phyloP scores from a whole-genome alignment of 257 asterid genomes.

The Gynochthodes officinalis region DNA sequence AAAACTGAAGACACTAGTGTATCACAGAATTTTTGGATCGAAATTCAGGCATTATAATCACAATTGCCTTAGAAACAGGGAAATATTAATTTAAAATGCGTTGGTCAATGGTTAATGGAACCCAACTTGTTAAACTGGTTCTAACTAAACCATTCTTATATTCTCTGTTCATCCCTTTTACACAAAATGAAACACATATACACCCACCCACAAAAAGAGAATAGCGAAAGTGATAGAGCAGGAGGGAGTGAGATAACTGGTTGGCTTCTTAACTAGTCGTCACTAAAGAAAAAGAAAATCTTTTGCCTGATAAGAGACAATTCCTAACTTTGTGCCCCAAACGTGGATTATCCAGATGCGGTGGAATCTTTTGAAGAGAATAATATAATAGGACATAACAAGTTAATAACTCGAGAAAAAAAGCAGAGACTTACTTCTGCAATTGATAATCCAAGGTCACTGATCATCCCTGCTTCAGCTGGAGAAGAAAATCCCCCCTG shows the following conservation, averaged over 20 bases:
- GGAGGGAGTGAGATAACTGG: neutral
- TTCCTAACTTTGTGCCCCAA: neutral
- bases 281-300: no score
- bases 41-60: neutral
- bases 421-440: constrained; percentile 1
- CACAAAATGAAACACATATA: neutral
- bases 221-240: neutral
- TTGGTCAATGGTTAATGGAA: no score
- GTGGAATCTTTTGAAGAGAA: neutral
- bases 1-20: no score
- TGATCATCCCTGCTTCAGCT: constrained; percentile 16
- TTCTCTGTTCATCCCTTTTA: neutral
- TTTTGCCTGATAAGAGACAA: no score
- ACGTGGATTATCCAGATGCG: neutral
- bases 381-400: neutral
- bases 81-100: no score
- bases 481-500: constrained; percentile 18
- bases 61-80: neutral
- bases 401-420: neutral
- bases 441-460: constrained; percentile 16
- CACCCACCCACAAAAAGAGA: no score
- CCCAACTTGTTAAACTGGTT: neutral
- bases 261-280: neutral
- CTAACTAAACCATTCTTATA: neutral
- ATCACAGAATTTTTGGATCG: no score